Percentiles rank a stretch among this genome's conserved stretches.
phyloP scores from a whole-genome alignment of 1,139 yeast species.

The Pichia sp. region DNA sequence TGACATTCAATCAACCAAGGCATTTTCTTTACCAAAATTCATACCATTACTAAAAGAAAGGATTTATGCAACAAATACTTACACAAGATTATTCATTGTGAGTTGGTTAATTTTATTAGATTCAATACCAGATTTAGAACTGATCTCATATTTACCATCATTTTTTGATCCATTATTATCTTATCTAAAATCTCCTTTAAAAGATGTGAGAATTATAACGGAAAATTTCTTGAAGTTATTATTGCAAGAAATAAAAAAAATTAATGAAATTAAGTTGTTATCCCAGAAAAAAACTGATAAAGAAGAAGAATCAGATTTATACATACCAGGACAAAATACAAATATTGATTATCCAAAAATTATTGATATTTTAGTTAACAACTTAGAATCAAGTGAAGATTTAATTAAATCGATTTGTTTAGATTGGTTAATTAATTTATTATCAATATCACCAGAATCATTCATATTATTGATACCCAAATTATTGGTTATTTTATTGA shows the following conservation, averaged over 20 bases:
- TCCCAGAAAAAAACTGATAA: constrained; percentile 12
- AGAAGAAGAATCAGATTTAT: constrained; percentile 42
- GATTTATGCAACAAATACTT: constrained; percentile 87
- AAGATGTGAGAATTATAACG: constrained; percentile 84
- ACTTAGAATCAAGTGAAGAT: constrained; percentile 65
- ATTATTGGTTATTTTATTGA: constrained; percentile 48
- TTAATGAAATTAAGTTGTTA: constrained; percentile 59
- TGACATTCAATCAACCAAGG: constrained; percentile 58
- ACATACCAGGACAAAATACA: constrained; percentile 82
- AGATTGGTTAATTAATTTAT: constrained; percentile 74
- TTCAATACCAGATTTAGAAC: constrained; percentile 86
- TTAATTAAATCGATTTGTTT: constrained; percentile 77
- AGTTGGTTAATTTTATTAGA: constrained; percentile 90
- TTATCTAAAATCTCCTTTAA: constrained; percentile 76
- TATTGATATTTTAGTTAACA: constrained; percentile 71
- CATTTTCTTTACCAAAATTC: constrained; percentile 82
- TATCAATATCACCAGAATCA: constrained; percentile 71
- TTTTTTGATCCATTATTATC: constrained; percentile 80
- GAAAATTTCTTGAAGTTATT: constrained; percentile 70
- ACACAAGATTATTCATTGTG: constrained; percentile 83
- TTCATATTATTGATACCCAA: constrained; percentile 62
- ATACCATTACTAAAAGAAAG: constrained; percentile 87
- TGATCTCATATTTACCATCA: constrained; percentile 81
- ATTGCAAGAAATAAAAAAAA: constrained; percentile 71
- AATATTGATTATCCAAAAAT: constrained; percentile 75